Evolutionary conservation across 331 rosid genomes (phyloP).

Genomic region (Rosa hybrid): DNA sequence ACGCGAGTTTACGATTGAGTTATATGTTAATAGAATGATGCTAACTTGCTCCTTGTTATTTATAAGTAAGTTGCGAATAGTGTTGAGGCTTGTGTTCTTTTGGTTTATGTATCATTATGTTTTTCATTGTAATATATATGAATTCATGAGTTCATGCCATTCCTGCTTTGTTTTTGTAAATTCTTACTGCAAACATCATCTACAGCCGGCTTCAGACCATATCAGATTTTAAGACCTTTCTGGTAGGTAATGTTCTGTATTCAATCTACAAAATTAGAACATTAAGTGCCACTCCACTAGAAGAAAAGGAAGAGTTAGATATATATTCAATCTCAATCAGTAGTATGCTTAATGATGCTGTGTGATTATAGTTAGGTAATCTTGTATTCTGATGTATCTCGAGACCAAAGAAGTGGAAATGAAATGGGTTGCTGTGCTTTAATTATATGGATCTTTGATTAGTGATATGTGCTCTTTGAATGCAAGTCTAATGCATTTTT

Average conservation of each 20-base stretch:
- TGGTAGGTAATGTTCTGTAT: not conserved
- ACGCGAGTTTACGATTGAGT: not conserved
- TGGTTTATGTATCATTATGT: not conserved
- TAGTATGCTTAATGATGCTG: not conserved
- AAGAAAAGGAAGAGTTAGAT: not conserved
- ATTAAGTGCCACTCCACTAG: not conserved
- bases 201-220: not conserved
- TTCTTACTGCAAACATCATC: constrained; percentile 3
- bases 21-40: not conserved
- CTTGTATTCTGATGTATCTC: not conserved
- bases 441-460: not conserved
- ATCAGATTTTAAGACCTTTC: not conserved
- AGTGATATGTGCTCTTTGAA: not conserved
- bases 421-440: not conserved
- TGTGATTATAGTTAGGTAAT: not conserved
- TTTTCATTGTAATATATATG: not conserved
- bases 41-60: not conserved
- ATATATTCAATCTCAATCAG: not conserved
- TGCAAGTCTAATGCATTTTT: constrained; percentile 20
- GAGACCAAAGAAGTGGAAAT: not conserved
- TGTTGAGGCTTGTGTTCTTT: not conserved
- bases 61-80: not conserved
- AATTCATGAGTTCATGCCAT: not conserved
- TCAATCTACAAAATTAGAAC: not conserved
- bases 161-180: not conserved